Percentiles rank a stretch among this genome's conserved stretches.
Conservation (phyloP, 116 monocot species). For the Posidonia oceanica region DNA sequence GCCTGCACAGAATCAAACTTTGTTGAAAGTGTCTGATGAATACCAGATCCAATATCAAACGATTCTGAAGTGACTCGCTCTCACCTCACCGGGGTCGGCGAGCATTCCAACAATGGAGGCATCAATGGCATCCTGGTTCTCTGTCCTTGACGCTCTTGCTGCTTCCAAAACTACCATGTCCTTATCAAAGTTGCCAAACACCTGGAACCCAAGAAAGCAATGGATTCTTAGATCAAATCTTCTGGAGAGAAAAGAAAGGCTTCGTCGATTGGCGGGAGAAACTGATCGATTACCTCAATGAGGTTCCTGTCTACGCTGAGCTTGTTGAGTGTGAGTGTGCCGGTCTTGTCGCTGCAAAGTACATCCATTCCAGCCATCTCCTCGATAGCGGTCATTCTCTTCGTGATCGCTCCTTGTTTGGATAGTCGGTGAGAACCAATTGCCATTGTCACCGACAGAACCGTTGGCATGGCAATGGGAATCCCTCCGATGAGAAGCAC, state of each 20-base stretch:
- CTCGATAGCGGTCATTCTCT: conserved; percentile 93
- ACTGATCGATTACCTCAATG: conserved; percentile 39
- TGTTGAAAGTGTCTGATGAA: not conserved
- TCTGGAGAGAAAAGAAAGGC: too few relatives aligned
- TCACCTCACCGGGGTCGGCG: conserved; percentile 59
- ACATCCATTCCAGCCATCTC: conserved; percentile 99
- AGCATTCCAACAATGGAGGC: conserved; percentile 62
- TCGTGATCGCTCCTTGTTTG: conserved; percentile 81
- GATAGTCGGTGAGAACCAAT: conserved; percentile 78
- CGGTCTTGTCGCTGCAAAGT: conserved; percentile 86
- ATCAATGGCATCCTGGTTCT: conserved; percentile 83
- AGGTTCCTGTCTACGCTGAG: conserved; percentile 63
- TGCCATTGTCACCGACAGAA: conserved; percentile 77
- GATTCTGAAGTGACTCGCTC: not conserved
- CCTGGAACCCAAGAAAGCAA: too few relatives aligned
- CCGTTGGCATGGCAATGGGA: conserved; percentile 88
- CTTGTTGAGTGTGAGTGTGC: conserved; percentile 89
- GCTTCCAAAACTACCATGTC: conserved; percentile 44
- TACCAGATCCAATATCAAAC: too few relatives aligned
- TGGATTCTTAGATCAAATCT: too few relatives aligned
- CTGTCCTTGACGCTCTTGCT: conserved; percentile 52
- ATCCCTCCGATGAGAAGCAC: conserved; percentile 91
- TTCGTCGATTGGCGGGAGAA: too few relatives aligned
- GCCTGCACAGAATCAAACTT: conserved; percentile 18
- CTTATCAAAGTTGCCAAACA: conserved; percentile 12